Base-by-base conservation (phyloP, 192 early-diverging fungal genomes). In the Backusella tarrabulga region DNA sequence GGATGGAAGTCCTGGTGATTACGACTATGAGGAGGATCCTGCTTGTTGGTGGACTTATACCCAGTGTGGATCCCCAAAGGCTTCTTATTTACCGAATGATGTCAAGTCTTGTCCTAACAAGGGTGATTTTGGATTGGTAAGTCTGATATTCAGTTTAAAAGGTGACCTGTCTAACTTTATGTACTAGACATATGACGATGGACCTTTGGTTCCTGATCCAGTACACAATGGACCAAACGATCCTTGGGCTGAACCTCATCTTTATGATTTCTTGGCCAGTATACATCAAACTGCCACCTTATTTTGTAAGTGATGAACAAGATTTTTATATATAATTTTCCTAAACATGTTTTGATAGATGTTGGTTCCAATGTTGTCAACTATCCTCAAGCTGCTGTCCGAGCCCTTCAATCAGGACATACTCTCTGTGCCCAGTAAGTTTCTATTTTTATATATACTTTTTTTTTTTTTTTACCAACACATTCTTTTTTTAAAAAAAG, bases 401-500 rank as follows among this genome's bases (percentile, higher is more conserved):
- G 83, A 67, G 83, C 79, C 2, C 68, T 78, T 9, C 36, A 72
- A 50, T 80, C 83, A 69, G 89, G 91, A 36, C 91, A 92, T 75
- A 83, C 87, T 38, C 68, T 93, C 26, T 88, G 83, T 38, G 88
- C 74, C 34, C 60, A 75, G 46, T 50, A 50, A 50, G 46, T 50
- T 44, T 44, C 14, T 44, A 17, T 3, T 32, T 32, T 32, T 32
- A 44, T 44, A 44, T 44, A 15, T 44, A 4, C 42, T 17, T 44
- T 7, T 50, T n/a, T 0, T 6, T 50, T 19, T 1, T 50, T 50
- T 50, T 50, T 5, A 50, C 46, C 17, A 50, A 50, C 3, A 50
- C 46, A 50, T 50, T 50, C 19, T 50, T 6, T 50, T 40, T 40
- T 9, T 38, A 9, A 8, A 38, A 40, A 40, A 40, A 46, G 44